A percentile compares a stretch with the other conserved stretches of the same genome.
phyloP scores from a whole-genome alignment of 2,329 filamentous ascomycete species.

The Fusarium euwallaceae region DNA sequence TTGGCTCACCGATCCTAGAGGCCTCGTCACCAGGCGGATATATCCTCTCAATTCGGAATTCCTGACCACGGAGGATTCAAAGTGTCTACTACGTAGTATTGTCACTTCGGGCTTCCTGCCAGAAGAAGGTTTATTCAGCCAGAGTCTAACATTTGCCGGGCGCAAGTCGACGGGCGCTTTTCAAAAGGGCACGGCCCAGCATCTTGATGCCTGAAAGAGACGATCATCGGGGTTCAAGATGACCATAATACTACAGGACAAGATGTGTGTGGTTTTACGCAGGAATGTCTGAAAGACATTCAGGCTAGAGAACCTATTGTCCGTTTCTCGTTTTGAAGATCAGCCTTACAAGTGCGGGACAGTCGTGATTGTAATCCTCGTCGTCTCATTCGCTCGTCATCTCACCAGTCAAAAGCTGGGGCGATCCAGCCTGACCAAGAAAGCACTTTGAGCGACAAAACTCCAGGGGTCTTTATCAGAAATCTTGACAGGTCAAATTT shows the following conservation, averaged over 20 bases:
- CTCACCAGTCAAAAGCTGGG: background rate
- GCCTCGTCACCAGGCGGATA: background rate
- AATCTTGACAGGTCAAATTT: background rate
- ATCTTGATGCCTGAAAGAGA: background rate
- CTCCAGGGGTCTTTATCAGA: background rate
- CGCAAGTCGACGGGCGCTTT: background rate
- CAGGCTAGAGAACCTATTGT: background rate
- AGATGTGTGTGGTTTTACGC: background rate
- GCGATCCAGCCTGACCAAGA: background rate
- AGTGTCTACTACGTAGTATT: background rate
- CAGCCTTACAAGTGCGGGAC: background rate
- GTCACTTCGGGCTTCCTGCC: background rate
- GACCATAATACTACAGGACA: background rate
- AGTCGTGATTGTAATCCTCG: slow-evolving; percentile 17
- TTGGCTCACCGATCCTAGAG: background rate
- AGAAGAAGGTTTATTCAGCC: background rate
- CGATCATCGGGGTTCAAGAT: background rate
- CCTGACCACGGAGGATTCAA: background rate
- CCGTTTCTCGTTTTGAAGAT: background rate
- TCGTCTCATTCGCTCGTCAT: slow-evolving; percentile 23
- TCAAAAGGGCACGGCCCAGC: background rate
- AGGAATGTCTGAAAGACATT: background rate
- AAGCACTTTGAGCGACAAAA: background rate
- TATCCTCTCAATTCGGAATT: background rate
- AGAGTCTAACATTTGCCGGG: background rate